Evolutionary conservation across 2,329 filamentous ascomycete genomes (phyloP), one percentile per base, ranked within the genome.

Genomic region (Colletotrichum sp.): DNA sequence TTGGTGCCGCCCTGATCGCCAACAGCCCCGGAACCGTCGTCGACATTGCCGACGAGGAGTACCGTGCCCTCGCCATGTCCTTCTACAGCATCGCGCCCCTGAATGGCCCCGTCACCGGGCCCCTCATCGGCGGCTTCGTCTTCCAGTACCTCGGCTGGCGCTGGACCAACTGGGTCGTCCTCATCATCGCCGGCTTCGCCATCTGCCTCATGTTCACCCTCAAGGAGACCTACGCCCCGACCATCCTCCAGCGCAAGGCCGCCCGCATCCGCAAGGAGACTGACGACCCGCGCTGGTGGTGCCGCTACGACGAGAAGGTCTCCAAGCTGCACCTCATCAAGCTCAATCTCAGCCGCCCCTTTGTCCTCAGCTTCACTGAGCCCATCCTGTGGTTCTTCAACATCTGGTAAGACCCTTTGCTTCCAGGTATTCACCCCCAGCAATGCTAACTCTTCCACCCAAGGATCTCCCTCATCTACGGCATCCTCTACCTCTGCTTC

Each of bases 401-500:
- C 74, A 80, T 90, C 18, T 92, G 94, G 93, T 93, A 80, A 80
- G 88, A 9, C 24, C 1, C 52, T 28, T 5, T 71, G 2, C 88
- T 16, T 21, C 2, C 52, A 1, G 5, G 71, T 32, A 5, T 3
- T 24, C 15, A 9, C 28, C 3, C 8, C 8, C 2, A 32, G 21
- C 15, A 16, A 18, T 21, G 28, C 28, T 36, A n/a, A 36, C 32
- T 15, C 5, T 18, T 49, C 34, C 8, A 3, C 24, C 5, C n/a
- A 18, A 77, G 93, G 86, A 94, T 96, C 82, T 96, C 94, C 1
- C 87, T 98, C 52, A 92, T 98, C 44, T 98, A 98, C 83, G 95
- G 93, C 21, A 95, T 98, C 55, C 88, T 98, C 2, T 97, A 97
- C 81, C 92, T 98, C 36, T 98, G 95, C 85, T 98, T 98, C 86